Conservation (phyloP, 2,329 filamentous ascomycete species). For the Xylariaceae sp. region DNA sequence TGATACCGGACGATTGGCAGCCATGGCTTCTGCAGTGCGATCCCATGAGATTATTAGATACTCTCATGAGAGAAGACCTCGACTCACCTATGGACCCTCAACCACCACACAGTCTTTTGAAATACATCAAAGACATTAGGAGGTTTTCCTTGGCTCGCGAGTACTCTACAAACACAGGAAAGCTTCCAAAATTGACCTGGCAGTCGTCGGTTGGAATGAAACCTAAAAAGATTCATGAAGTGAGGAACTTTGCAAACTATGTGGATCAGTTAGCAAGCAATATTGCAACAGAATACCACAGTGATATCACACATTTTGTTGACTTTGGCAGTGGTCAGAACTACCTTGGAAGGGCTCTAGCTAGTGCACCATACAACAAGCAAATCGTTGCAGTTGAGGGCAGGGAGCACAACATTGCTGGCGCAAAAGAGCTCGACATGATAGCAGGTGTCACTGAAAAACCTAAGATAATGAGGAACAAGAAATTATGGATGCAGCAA, state of each 20-base stretch:
- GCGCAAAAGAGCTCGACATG: slow-evolving; percentile 85
- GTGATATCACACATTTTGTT: slow-evolving; percentile 80
- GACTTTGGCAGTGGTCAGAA: slow-evolving; percentile 98
- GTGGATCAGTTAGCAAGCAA: slow-evolving; percentile 66
- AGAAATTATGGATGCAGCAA: slow-evolving; percentile 73
- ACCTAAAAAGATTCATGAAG: slow-evolving; percentile 93
- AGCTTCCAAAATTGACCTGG: slow-evolving; percentile 66
- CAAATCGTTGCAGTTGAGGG: slow-evolving; percentile 92
- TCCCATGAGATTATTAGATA: slow-evolving; percentile 77
- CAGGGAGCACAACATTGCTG: slow-evolving; percentile 81
- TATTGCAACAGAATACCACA: slow-evolving; percentile 62
- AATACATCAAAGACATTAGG: slow-evolving; percentile 76
- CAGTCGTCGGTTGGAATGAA: slow-evolving; percentile 90
- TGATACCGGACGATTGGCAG: slow-evolving; percentile 83
- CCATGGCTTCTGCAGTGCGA: slow-evolving; percentile 74
- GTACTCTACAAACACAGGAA: slow-evolving; percentile 54
- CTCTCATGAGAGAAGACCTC: slow-evolving; percentile 81
- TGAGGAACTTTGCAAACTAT: slow-evolving; percentile 87
- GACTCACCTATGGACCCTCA: slow-evolving; percentile 42
- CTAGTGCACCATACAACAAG: slow-evolving; percentile 82
- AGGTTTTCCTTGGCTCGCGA: slow-evolving; percentile 70
- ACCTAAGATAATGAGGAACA: slow-evolving; percentile 77
- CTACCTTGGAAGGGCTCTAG: slow-evolving; percentile 87
- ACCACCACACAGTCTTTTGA: slow-evolving; percentile 64
- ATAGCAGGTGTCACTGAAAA: slow-evolving; percentile 77